Evolutionary conservation across 2,329 filamentous ascomycete species (phyloP).

Genomic region (Aspergillus carbonarius): DNA sequence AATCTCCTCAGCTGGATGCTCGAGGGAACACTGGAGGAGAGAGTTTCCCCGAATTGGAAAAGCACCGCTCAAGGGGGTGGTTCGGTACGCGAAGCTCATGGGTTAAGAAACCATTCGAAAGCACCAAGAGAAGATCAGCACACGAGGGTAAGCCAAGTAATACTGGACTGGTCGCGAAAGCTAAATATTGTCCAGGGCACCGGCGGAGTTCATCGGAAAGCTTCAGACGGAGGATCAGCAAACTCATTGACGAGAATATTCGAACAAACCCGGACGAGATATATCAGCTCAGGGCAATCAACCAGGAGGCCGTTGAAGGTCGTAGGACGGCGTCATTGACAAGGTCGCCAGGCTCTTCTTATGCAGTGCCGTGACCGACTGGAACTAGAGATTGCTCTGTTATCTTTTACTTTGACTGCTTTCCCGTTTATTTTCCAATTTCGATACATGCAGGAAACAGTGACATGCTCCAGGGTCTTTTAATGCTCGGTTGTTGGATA

Average conservation of each 20-base stretch:
- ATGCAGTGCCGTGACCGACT: background rate
- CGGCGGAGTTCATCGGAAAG: conserved; percentile 33
- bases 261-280: conserved; percentile 23
- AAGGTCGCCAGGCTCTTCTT: background rate
- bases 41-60: background rate
- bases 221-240: conserved; percentile 33
- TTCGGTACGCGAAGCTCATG: conserved; percentile 21
- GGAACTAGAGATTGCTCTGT: background rate
- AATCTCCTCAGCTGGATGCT: conserved; percentile 3
- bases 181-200: conserved; percentile 13
- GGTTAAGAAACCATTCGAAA: conserved; percentile 19
- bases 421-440: too few species aligned
- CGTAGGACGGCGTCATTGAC: background rate
- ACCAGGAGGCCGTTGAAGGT: conserved; percentile 11
- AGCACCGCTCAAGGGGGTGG: conserved; percentile 12
- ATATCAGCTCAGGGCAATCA: conserved; percentile 22
- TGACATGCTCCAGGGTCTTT: background rate
- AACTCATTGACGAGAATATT: conserved; percentile 33
- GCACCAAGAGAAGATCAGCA: conserved; percentile 10
- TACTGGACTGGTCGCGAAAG: background rate
- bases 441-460: background rate
- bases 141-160: conserved; percentile 12
- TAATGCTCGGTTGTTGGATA: background rate
- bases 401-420: too few species aligned
- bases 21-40: background rate